Conservation (phyloP, 2,329 filamentous ascomycete genomes). For the Ceratocystis cacaofunesta region DNA sequence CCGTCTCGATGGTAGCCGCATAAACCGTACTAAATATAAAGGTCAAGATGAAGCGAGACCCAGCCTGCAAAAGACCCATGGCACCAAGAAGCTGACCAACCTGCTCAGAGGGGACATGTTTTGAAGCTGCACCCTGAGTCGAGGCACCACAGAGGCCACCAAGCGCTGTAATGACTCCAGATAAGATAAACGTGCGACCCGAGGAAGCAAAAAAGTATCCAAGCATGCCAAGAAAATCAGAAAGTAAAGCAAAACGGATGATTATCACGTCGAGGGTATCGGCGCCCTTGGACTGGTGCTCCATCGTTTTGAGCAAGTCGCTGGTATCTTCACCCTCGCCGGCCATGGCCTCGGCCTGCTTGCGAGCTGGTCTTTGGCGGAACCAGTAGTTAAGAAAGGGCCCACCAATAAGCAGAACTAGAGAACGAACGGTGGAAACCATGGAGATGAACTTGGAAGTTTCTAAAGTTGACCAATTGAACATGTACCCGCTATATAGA, state of each 20-base stretch:
- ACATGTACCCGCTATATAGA: slow-evolving; percentile 67
- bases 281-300: slow-evolving; percentile 43
- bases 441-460: slow-evolving; percentile 67
- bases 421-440: slow-evolving; percentile 62
- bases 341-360: slow-evolving; percentile 26
- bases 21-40: slow-evolving; percentile 78
- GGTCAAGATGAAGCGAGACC: slow-evolving; percentile 65
- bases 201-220: slow-evolving; percentile 57
- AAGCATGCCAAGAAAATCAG: slow-evolving; percentile 60
- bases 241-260: slow-evolving; percentile 58
- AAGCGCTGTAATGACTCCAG: slow-evolving; percentile 57
- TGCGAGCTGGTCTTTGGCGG: slow-evolving; percentile 34
- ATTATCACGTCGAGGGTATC: slow-evolving; percentile 64
- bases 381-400: slow-evolving; percentile 65
- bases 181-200: slow-evolving; percentile 50
- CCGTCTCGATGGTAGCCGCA: slow-evolving; percentile 60
- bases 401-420: slow-evolving; percentile 58
- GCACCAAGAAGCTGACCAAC: slow-evolving; percentile 83
- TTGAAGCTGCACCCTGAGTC: slow-evolving; percentile 70
- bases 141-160: slow-evolving; percentile 79
- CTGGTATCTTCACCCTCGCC: not conserved
- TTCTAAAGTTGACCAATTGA: slow-evolving; percentile 70
- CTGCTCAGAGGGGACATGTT: slow-evolving; percentile 70
- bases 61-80: slow-evolving; percentile 68
- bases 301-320: slow-evolving; percentile 13